phyloP scores from a whole-genome alignment of 2,329 filamentous ascomycete species.

The Eutypa lata region DNA sequence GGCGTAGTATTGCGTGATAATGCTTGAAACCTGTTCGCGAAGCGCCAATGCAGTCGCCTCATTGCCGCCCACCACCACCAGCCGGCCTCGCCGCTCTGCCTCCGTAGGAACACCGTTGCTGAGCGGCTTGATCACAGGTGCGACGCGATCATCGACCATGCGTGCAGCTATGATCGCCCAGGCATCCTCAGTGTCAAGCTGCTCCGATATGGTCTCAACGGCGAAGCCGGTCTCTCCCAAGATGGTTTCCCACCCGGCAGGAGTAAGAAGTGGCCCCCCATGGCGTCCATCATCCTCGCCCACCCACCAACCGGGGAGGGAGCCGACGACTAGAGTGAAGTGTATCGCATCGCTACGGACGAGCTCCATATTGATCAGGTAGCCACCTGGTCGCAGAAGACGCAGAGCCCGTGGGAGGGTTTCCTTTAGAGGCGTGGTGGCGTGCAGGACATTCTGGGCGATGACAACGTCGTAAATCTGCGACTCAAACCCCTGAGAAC shows the following conservation, averaged over 20 bases:
- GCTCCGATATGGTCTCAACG: too few species aligned
- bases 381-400: slow-evolving; percentile 28
- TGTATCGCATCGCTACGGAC: slow-evolving; percentile 5
- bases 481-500: slow-evolving; percentile 24
- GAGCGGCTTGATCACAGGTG: too few species aligned
- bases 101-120: too few species aligned
- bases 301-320: slow-evolving; percentile 8
- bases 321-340: slow-evolving; percentile 2
- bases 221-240: slow-evolving; percentile 23
- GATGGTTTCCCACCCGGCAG: slow-evolving; percentile 18
- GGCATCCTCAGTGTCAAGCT: too few species aligned
- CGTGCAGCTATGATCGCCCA: too few species aligned
- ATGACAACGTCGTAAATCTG: slow-evolving; percentile 28
- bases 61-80: too few species aligned
- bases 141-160: too few species aligned
- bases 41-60: too few species aligned
- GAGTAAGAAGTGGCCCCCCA: slow-evolving; percentile 1
- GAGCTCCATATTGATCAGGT: slow-evolving; percentile 26
- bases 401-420: slow-evolving; percentile 23
- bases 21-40: too few species aligned
- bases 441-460: slow-evolving; percentile 30
- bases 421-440: slow-evolving; percentile 23
- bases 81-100: too few species aligned
- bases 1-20: too few species aligned
- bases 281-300: slow-evolving; percentile 1